phyloP scores from a whole-genome alignment of 2,329 filamentous ascomycete species.

The Fusarium sp. region DNA sequence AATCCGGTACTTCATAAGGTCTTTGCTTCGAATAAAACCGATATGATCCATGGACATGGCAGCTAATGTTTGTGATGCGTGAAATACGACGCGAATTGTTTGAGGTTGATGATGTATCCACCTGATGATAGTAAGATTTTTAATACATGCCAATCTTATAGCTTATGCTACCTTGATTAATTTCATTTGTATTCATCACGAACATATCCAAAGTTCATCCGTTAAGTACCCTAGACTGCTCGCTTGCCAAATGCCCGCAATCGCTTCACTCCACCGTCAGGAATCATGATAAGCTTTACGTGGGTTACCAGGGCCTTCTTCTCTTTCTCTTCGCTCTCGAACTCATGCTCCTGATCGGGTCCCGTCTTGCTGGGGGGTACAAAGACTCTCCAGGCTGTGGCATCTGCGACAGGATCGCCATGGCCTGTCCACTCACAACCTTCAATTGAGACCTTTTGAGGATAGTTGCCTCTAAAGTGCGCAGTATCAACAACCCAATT shows the following conservation, averaged over 20 bases:
- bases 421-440: constrained; percentile 63
- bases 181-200: constrained; percentile 5
- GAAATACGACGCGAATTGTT: constrained; percentile 29
- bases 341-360: constrained; percentile 77
- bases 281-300: constrained; percentile 91
- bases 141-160: background rate
- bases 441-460: constrained; percentile 77
- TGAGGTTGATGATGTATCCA: constrained; percentile 27
- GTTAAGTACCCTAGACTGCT: constrained; percentile 30
- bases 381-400: constrained; percentile 72
- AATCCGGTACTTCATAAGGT: constrained; percentile 5
- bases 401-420: constrained; percentile 64
- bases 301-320: constrained; percentile 75
- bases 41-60: background rate
- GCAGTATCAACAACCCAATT: constrained; percentile 81
- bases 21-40: background rate
- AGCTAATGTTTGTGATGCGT: background rate
- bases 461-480: constrained; percentile 86
- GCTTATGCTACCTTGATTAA: background rate
- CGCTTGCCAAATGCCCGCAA: constrained; percentile 64
- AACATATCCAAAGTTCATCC: background rate
- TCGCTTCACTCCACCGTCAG: constrained; percentile 91
- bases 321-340: constrained; percentile 63
- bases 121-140: background rate
- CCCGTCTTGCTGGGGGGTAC: constrained; percentile 73